Base-by-base conservation (phyloP, 1,139 yeast genomes). In the Blastobotrys ciferrii region DNA sequence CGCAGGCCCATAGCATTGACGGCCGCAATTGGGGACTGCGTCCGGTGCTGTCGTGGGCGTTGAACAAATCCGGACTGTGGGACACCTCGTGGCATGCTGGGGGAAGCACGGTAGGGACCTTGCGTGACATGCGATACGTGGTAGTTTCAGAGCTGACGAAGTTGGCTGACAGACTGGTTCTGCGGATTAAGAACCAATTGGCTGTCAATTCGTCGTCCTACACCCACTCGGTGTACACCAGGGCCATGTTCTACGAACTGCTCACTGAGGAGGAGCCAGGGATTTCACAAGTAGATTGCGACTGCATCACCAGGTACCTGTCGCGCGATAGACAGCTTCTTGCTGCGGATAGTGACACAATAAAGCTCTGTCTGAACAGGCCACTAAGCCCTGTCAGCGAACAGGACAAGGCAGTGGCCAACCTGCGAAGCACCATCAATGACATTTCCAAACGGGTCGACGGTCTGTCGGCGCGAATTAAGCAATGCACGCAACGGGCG, bases 361-460 rank as follows among this genome's bases (percentile, higher is more conserved):
- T 59, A 32, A 62, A 63, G 42, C 45, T 60, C 5, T 42, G 50
- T 15, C 32, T 46, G 4, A 42, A 46, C 15, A 30, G 48, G 6
- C 47, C 48, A 13, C 42, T 45, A 40, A 46, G 41, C 12, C 45
- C 51, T 1, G 52, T 66, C 23, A 48, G 62, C 2, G 67, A 64
- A 28, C 60, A 63, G 43, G 71, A 68, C 45, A 50, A 49, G 14
- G 65, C 68, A 2, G 59, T 68, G 14, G 66, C 65, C 4, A 55
- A 54, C 15, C 54, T 68, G 42, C 50, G 64, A 13, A 51, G 53
- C 18, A 64, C 69, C 7, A 52, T 62, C 18, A 42, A 46, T n/a
- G 57, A 56, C 36, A 56, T 65, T 9, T 48, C 56, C 15, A 47
- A 46, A 7, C 58, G 70, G 12, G 63, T 61, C 18, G 58, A 59